Percentiles rank a stretch among this genome's conserved stretches.
Evolutionary conservation across 306 rosid species (phyloP).

Genomic region (Elaeagnus macrophylla): DNA sequence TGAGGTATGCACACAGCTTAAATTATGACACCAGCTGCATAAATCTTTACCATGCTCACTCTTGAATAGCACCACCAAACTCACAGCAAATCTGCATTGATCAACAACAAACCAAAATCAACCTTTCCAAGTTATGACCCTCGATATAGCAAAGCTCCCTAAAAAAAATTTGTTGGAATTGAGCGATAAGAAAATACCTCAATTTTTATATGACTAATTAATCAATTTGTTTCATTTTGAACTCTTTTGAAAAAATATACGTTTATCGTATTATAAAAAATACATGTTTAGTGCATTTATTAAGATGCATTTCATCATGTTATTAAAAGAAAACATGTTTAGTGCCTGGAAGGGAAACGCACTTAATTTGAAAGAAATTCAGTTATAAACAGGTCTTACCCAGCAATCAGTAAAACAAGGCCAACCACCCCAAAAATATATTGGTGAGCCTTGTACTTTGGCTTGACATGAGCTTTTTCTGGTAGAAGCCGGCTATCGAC

Average conservation of each 20-base stretch:
- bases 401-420: constrained; percentile 16
- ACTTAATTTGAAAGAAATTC: too few relatives aligned
- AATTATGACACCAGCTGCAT: constrained; percentile 22
- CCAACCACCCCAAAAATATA: constrained; percentile 23
- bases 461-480: constrained; percentile 16
- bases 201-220: too few relatives aligned
- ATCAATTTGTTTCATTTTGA: too few relatives aligned
- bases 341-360: too few relatives aligned
- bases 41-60: constrained; percentile 23
- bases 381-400: constrained; percentile 19
- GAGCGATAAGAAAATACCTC: too few relatives aligned
- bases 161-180: neutral
- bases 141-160: neutral
- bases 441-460: constrained; percentile 36
- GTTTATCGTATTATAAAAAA: too few relatives aligned
- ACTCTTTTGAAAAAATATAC: too few relatives aligned
- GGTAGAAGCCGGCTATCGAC: constrained; percentile 24
- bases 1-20: constrained; percentile 22
- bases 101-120: neutral
- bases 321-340: too few relatives aligned
- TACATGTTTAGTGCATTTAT: too few relatives aligned
- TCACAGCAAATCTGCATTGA: constrained; percentile 23
- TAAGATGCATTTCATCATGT: too few relatives aligned
- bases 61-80: constrained; percentile 36
- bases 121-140: neutral